Conservation (phyloP, 2,329 filamentous ascomycete genomes). For the Ceratocystis papillata region DNA sequence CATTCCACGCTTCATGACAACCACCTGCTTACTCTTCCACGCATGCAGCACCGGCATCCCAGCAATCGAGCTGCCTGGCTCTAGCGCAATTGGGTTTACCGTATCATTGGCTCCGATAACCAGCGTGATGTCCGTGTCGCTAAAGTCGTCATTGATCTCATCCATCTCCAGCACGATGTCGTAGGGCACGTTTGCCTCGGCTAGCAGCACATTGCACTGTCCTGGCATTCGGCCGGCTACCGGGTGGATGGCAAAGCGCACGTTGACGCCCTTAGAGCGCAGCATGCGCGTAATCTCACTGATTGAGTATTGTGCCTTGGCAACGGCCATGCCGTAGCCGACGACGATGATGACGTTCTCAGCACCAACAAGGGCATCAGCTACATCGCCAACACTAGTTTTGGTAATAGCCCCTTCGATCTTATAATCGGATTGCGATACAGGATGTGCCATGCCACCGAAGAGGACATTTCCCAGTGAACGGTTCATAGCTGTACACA, state of each 20-base stretch:
- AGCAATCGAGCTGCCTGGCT: conserved; percentile 72
- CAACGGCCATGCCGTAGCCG: conserved; percentile 89
- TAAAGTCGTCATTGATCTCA: conserved; percentile 88
- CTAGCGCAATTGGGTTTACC: conserved; percentile 79
- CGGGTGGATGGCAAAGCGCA: conserved; percentile 82
- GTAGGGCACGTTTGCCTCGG: conserved; percentile 78
- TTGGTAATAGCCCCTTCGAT: conserved; percentile 71
- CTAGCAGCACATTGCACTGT: conserved; percentile 82
- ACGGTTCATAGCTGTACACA: conserved; percentile 84
- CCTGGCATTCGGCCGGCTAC: conserved; percentile 88
- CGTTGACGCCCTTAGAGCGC: conserved; percentile 63
- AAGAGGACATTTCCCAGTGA: conserved; percentile 84
- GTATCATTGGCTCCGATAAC: conserved; percentile 91
- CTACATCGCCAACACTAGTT: conserved; percentile 69
- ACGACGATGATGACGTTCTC: conserved; percentile 84
- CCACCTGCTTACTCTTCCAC: conserved; percentile 87
- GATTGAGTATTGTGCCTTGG: conserved; percentile 85
- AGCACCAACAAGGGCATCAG: conserved; percentile 61
- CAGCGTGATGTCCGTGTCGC: conserved; percentile 72
- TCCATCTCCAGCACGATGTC: conserved; percentile 94
- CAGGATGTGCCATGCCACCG: conserved; percentile 59
- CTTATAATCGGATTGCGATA: conserved; percentile 52
- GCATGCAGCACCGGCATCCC: conserved; percentile 88
- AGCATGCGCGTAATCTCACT: conserved; percentile 67
- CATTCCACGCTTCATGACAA: conserved; percentile 90